A percentile compares a stretch with the other conserved stretches of the same genome.
Evolutionary conservation across 257 asterid species (phyloP).

Genomic region (Plantago major): DNA sequence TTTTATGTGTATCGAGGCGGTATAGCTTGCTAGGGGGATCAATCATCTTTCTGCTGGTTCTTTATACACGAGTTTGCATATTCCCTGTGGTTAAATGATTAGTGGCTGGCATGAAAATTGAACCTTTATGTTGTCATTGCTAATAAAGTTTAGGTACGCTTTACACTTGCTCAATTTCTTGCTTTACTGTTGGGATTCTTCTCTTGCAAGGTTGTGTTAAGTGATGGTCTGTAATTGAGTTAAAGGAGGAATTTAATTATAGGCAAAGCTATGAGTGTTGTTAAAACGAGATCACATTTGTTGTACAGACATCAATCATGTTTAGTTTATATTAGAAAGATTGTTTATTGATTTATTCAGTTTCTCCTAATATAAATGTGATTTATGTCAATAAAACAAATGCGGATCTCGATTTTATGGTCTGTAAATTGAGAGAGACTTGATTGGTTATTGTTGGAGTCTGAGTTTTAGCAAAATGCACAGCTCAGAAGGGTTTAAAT

Average conservation of each 20-base stretch:
- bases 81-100: conserved; percentile 24
- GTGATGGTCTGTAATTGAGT: not conserved
- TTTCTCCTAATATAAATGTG: too few relatives aligned
- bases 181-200: conserved; percentile 25
- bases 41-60: conserved; percentile 21
- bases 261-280: not conserved
- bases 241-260: not conserved
- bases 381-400: too few relatives aligned
- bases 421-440: too few relatives aligned
- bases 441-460: too few relatives aligned
- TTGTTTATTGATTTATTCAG: too few relatives aligned
- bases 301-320: too few relatives aligned
- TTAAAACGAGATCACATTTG: too few relatives aligned
- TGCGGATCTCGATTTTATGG: too few relatives aligned
- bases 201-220: conserved; percentile 19
- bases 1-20: conserved; percentile 21
- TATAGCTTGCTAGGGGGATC: conserved; percentile 21
- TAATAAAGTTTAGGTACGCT: conserved; percentile 21
- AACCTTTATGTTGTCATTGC: conserved; percentile 26
- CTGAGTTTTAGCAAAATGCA: too few relatives aligned
- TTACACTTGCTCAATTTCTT: conserved; percentile 23
- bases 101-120: conserved; percentile 21
- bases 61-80: conserved; percentile 14
- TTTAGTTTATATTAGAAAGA: too few relatives aligned
- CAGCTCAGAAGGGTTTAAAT: too few relatives aligned